Evolutionary conservation across 2,329 filamentous ascomycete species (phyloP), one percentile per base, ranked within the genome.

Genomic region (Cryphonectria naterciae): DNA sequence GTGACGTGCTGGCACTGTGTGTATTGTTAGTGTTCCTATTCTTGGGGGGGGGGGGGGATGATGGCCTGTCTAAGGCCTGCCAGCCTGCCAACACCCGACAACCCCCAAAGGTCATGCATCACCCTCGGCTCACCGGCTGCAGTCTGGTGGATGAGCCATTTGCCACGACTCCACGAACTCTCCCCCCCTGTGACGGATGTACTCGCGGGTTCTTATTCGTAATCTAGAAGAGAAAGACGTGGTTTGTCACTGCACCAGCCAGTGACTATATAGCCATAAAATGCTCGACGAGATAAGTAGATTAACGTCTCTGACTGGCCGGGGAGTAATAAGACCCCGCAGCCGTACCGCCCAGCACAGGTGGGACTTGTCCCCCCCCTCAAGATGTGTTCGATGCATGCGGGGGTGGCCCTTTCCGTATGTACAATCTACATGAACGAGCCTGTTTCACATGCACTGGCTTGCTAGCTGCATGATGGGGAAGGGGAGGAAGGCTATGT

Each of bases 371-470:
- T 3, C 28, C 28, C 13, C n/a, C 52, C 13, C 52, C 6, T 10
- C 52, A n/a, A 54, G n/a, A 54, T 54, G n/a, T 54, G n/a, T 54
- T 25, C 52, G 52, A n/a, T 11, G 52, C 7, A 49, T n/a, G 52
- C 22, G 10, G n/a, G 10, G 52, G 52, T 1, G n/a, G 52, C n/a
- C 17, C 13, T 22, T 13, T 10, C 11, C 37, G n/a, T n/a, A n/a
- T 39, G 8, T 2, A 39, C 17, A 35, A 39, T n/a, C 46, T 49
- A 49, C 46, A n/a, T 19, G 19, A 11, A n/a, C 7, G 22, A 22
- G 35, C 58, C 58, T 22, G 58, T 61, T 61, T 39, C 58, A 61
- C 22, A 61, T 61, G 58, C 35, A 61, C 22, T n/a, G 58, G 58
- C 32, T 22, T 7, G 35, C 35, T 39, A 61, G 58, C 32, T 61